Conservation (phyloP, 169 alveolate genomes). For the Eimeria acervulina region DNA sequence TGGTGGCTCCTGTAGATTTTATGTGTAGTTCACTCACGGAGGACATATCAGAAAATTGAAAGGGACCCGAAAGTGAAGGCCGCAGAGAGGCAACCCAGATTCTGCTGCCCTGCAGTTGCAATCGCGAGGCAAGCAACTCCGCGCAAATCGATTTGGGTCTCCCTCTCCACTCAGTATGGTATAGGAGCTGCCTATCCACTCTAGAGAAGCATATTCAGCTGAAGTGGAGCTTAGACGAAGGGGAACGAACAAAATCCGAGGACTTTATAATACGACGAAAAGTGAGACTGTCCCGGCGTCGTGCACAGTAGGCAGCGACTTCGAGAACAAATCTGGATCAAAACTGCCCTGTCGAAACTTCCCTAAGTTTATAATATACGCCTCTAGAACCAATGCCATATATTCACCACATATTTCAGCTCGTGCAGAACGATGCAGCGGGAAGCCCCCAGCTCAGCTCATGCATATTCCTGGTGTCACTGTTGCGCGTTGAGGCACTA, state of each 20-base stretch:
- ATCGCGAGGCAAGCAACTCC: neutral
- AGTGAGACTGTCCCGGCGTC: neutral
- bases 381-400: neutral
- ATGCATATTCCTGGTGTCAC: neutral
- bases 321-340: neutral
- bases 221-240: neutral
- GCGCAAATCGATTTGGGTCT: neutral
- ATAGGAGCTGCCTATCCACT: neutral
- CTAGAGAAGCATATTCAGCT: neutral
- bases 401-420: neutral
- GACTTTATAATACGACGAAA: neutral
- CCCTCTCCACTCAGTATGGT: neutral
- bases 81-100: neutral
- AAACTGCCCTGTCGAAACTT: neutral
- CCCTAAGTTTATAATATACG: neutral
- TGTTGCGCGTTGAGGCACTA: neutral
- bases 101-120: neutral
- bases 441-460: neutral
- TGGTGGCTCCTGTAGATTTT: neutral
- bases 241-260: neutral
- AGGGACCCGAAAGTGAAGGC: neutral
- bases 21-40: neutral
- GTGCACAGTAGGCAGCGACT: neutral
- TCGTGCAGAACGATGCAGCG: neutral
- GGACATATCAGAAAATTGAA: neutral